These are phyloP conservation scores for Mucor racemosus DNA, from an alignment of 371 early-diverging fungal genomes.

Conservation along the genomic window DNA sequence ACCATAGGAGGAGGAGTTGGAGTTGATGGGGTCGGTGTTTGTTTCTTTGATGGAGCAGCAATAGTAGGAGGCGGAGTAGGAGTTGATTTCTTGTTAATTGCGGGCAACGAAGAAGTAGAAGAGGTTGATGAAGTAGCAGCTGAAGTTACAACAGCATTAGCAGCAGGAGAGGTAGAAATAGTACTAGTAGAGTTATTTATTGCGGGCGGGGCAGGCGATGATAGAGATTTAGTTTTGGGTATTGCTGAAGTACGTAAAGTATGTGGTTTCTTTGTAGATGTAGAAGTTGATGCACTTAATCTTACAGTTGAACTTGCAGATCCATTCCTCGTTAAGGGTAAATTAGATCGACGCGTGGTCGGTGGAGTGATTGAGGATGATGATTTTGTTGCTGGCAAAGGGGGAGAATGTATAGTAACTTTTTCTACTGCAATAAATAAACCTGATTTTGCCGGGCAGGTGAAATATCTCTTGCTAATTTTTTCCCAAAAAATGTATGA, in stretches of 20 bases:
- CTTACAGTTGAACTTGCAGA: constrained; percentile 4
- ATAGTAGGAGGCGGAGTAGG: constrained; percentile 10
- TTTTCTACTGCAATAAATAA: constrained; percentile 73
- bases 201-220: background rate
- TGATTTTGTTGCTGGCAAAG: constrained; percentile 11
- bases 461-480: constrained; percentile 61
- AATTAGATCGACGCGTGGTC: constrained; percentile 21
- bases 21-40: constrained; percentile 3
- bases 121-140: background rate
- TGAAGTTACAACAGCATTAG: background rate
- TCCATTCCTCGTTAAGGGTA: constrained; percentile 15
- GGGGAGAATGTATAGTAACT: constrained; percentile 40
- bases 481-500: background rate
- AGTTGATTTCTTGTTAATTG: constrained; percentile 11
- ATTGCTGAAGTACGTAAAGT: constrained; percentile 16
- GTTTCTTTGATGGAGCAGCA: background rate
- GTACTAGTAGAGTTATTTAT: background rate
- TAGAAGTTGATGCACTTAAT: constrained; percentile 12
- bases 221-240: constrained; percentile 4
- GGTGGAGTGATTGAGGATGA: constrained; percentile 8
- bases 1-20: background rate
- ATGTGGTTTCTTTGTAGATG: constrained; percentile 7
- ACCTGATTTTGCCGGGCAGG: constrained; percentile 70
- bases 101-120: background rate
- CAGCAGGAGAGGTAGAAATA: background rate